Evolutionary conservation across 305 asterid species (phyloP).

Genomic region (Fraxinus dipetala): DNA sequence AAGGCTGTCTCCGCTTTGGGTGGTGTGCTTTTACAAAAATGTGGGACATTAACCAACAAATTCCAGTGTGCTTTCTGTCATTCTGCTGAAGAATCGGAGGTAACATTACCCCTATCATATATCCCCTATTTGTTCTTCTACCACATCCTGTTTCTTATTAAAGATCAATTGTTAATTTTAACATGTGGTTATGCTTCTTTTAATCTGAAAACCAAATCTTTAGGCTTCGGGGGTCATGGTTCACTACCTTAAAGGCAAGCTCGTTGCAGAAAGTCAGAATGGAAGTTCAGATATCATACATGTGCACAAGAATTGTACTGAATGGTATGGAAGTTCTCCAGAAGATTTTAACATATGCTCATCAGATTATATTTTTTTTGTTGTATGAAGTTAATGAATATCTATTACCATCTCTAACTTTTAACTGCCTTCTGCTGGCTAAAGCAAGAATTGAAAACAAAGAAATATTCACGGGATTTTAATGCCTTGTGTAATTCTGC

Average conservation of each 20-base stretch:
- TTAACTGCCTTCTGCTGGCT: not conserved
- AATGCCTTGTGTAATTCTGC: not conserved
- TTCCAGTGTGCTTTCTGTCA: slow-evolving; percentile 69
- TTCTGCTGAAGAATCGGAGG: slow-evolving; percentile 72
- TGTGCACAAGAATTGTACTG: slow-evolving; percentile 75
- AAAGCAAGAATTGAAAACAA: not conserved
- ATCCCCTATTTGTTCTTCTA: not conserved
- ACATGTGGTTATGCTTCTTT: not conserved
- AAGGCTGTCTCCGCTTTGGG: slow-evolving; percentile 24
- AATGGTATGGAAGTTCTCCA: slow-evolving; percentile 53
- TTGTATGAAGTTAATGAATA: not conserved
- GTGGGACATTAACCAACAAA: slow-evolving; percentile 31
- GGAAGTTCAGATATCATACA: slow-evolving; percentile 43
- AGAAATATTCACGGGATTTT: not conserved
- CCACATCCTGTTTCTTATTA: slow-evolving; percentile 7
- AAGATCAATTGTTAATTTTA: slow-evolving; percentile 18
- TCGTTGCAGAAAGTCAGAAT: slow-evolving; percentile 34
- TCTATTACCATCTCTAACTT: slow-evolving; percentile 5
- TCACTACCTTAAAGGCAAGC: slow-evolving; percentile 65
- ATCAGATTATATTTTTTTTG: not conserved
- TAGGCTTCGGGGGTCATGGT: slow-evolving; percentile 79
- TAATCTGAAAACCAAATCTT: slow-evolving; percentile 20
- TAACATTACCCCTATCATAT: slow-evolving; percentile 22
- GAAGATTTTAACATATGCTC: not conserved
- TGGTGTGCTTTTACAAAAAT: slow-evolving; percentile 33